These are phyloP conservation scores for Pyrrhoderma noxium DNA, from an alignment of 1,284 basidiomycete genomes.

Conservation along the genomic window DNA sequence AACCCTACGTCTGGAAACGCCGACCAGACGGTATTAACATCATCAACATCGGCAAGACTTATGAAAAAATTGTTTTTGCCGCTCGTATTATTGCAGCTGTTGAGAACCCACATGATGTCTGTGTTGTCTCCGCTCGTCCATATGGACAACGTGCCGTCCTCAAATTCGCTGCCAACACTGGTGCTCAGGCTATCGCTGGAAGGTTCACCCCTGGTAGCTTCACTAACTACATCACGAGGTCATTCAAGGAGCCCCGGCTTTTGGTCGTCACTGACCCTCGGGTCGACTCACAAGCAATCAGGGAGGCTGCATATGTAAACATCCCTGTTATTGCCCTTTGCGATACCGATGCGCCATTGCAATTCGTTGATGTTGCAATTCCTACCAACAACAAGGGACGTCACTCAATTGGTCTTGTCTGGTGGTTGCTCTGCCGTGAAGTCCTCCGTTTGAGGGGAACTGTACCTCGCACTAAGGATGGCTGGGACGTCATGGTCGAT, in stretches of 20 bases:
- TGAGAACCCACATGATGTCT: conserved; percentile 97
- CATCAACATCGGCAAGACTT: conserved; percentile 98
- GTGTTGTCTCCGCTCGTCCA: conserved; percentile 95
- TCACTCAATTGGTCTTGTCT: conserved; percentile 95
- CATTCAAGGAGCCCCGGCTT: conserved; percentile 99
- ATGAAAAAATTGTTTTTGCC: conserved; percentile 97
- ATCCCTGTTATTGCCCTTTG: conserved; percentile 98
- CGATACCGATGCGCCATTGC: conserved; percentile 96
- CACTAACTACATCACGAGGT: conserved; percentile 99
- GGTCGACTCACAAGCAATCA: conserved; percentile 99
- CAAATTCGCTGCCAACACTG: conserved; percentile 97
- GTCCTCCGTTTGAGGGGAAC: conserved; percentile 93
- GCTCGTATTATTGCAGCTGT: conserved; percentile 92
- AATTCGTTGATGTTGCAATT: conserved; percentile 97
- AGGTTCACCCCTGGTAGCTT: conserved; percentile 98
- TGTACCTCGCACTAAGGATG: conserved; percentile 82
- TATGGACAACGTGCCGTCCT: conserved; percentile 99
- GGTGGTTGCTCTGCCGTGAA: conserved; percentile 98
- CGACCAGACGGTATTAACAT: conserved; percentile 94
- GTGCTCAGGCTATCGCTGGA: conserved; percentile 96
- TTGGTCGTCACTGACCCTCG: conserved; percentile 98
- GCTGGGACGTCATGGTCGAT: conserved; percentile 98
- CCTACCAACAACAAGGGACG: conserved; percentile 99
- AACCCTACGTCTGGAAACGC: conserved; percentile 96
- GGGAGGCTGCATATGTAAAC: conserved; percentile 99